Evolutionary conservation across 2,329 filamentous ascomycete species (phyloP).

Genomic region (Penicillium sp.): DNA sequence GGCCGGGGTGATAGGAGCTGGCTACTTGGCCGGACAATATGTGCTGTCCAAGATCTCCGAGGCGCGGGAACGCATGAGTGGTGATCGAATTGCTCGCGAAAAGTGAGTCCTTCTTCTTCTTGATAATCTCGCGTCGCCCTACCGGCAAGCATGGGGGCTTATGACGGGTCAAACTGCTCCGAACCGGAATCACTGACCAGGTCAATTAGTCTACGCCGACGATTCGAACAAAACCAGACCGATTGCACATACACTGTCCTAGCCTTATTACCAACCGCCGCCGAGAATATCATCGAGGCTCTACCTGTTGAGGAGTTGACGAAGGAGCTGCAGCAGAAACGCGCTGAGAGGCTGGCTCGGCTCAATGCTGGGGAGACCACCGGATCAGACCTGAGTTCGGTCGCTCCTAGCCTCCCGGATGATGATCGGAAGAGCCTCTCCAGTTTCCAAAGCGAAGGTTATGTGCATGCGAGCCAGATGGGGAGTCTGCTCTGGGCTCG

Average conservation of each 20-base stretch:
- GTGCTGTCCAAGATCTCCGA: slow-evolving; percentile 85
- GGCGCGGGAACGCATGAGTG: slow-evolving; percentile 92
- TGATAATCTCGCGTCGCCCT: not conserved
- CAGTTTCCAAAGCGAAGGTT: slow-evolving; percentile 76
- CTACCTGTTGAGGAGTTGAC: slow-evolving; percentile 91
- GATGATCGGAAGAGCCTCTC: slow-evolving; percentile 59
- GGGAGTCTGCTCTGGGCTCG: slow-evolving; percentile 48
- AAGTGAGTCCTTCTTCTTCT: slow-evolving; percentile 60
- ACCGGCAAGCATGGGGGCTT: slow-evolving; percentile 14
- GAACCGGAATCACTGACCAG: slow-evolving; percentile 17
- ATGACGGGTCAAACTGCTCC: slow-evolving; percentile 9
- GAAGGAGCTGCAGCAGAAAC: slow-evolving; percentile 90
- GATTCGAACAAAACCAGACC: slow-evolving; percentile 98
- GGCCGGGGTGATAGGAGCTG: slow-evolving; percentile 78
- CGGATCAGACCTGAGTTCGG: slow-evolving; percentile 55
- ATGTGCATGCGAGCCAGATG: slow-evolving; percentile 76
- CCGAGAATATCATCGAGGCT: slow-evolving; percentile 79
- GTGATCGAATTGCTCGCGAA: slow-evolving; percentile 91
- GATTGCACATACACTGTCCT: slow-evolving; percentile 98
- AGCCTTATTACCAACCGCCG: slow-evolving; percentile 87
- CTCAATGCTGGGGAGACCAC: slow-evolving; percentile 55
- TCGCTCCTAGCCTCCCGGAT: slow-evolving; percentile 67
- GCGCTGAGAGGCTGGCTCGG: slow-evolving; percentile 65
- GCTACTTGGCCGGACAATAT: slow-evolving; percentile 92
- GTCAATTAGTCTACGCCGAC: slow-evolving; percentile 70